Percentiles rank a stretch among this genome's conserved stretches.
Evolutionary conservation across 2,329 filamentous ascomycete species (phyloP).

Genomic region (Penicillium thymicola): DNA sequence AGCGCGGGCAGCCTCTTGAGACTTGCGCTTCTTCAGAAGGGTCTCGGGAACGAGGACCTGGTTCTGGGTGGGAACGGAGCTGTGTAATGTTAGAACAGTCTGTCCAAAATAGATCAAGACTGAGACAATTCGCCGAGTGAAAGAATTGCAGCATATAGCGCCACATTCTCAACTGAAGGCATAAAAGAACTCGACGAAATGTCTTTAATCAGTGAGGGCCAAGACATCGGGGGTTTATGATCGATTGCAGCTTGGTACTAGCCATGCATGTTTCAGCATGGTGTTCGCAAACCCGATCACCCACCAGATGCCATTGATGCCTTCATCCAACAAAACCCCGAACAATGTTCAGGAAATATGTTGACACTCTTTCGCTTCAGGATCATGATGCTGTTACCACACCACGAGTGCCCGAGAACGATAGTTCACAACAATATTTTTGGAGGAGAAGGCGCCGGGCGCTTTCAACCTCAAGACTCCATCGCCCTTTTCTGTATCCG

Average conservation of each 20-base stretch:
- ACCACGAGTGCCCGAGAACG: slow-evolving; percentile 18
- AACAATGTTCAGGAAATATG: slow-evolving; percentile 53
- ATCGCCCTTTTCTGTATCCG: slow-evolving; percentile 54
- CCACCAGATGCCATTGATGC: slow-evolving; percentile 36
- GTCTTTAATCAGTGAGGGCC: slow-evolving; percentile 73
- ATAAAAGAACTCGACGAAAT: slow-evolving; percentile 74
- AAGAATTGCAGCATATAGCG: slow-evolving; percentile 85
- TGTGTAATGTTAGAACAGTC: slow-evolving; percentile 73
- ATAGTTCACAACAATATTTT: slow-evolving; percentile 65
- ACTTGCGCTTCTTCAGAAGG: slow-evolving; percentile 99
- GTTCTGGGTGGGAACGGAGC: slow-evolving; percentile 88
- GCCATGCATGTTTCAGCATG: slow-evolving; percentile 28
- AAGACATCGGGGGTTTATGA: slow-evolving; percentile 15
- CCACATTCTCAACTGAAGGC: slow-evolving; percentile 79
- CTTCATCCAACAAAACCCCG: slow-evolving; percentile 78
- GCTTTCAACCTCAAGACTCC: slow-evolving; percentile 79
- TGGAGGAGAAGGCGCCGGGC: slow-evolving; percentile 63
- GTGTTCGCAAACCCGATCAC: slow-evolving; percentile 26
- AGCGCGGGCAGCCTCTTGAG: slow-evolving; percentile 97
- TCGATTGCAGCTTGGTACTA: slow-evolving; percentile 21
- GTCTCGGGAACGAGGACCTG: slow-evolving; percentile 98
- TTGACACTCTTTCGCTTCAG: slow-evolving; percentile 43
- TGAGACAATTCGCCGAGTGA: slow-evolving; percentile 71
- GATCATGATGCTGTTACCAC: slow-evolving; percentile 11
- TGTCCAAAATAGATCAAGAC: slow-evolving; percentile 60